Evolutionary conservation across 2,329 filamentous ascomycete species (phyloP).

Genomic region (Talaromyces sp.): DNA sequence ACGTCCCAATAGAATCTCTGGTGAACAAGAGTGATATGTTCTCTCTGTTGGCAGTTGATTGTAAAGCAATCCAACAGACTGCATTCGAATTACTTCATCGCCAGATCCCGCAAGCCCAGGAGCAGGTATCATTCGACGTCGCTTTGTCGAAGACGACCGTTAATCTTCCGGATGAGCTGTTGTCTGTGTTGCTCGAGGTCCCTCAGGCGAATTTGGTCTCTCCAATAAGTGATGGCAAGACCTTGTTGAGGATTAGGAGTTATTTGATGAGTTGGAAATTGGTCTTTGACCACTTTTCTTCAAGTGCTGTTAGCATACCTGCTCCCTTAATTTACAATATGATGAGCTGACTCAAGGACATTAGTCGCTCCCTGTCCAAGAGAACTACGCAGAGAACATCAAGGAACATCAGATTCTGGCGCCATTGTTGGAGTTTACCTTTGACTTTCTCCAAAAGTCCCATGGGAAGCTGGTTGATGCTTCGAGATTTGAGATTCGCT

Average conservation of each 20-base stretch:
- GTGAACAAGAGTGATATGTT: slow-evolving; percentile 68
- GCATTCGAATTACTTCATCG: slow-evolving; percentile 77
- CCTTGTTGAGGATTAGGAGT: slow-evolving; percentile 67
- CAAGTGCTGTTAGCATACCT: slow-evolving; percentile 54
- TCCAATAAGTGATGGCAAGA: slow-evolving; percentile 60
- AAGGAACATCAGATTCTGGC: slow-evolving; percentile 68
- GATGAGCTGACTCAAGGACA: slow-evolving; percentile 24
- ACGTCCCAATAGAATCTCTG: slow-evolving; percentile 60
- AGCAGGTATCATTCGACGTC: slow-evolving; percentile 75
- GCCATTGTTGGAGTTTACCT: slow-evolving; percentile 72
- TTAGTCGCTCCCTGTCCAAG: slow-evolving; percentile 73
- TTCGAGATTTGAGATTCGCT: slow-evolving; percentile 66
- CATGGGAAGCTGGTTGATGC: slow-evolving; percentile 67
- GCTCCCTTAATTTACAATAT: neutral
- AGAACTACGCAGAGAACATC: slow-evolving; percentile 74
- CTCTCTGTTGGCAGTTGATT: slow-evolving; percentile 70
- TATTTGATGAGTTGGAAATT: slow-evolving; percentile 89
- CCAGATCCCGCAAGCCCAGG: slow-evolving; percentile 73
- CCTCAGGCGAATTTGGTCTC: slow-evolving; percentile 69
- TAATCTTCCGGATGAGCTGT: slow-evolving; percentile 74
- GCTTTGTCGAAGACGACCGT: slow-evolving; percentile 55
- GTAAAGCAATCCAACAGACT: slow-evolving; percentile 70
- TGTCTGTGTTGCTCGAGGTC: slow-evolving; percentile 77
- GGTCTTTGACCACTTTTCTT: slow-evolving; percentile 78
- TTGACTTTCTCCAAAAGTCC: slow-evolving; percentile 79